Base-by-base conservation (phyloP, 768 basidiomycete genomes). In the Coprinopsis sp. region DNA sequence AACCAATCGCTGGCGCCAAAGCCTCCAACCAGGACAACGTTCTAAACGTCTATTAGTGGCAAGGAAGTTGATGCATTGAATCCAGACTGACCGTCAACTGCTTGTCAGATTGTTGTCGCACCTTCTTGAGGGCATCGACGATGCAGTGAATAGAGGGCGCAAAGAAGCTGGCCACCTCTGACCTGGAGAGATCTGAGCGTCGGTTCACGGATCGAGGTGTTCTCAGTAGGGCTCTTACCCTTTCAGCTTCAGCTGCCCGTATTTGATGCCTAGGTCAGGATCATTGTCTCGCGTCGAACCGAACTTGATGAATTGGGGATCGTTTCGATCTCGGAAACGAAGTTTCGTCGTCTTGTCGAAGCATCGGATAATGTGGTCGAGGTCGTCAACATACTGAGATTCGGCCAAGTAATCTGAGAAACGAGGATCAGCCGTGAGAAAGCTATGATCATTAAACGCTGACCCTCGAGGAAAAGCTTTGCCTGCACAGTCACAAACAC, bases 1-100 rank as follows among this genome's bases (percentile, higher is more conserved):
- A 79, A 57, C 66, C 72, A 78, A 37, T 76, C 71, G 50, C 71
- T 77, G 1, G 74, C 71, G 18, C 73, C 72, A 54, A 79, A 79
- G 0, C 77, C 78, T 11, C 78, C 78, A 11, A 78, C 76, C 0
- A 80, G 64, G 46, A 71, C 61, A 5, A 71, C 61, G 14, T 61
- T 60, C 71, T 71, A 16, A 16, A 12, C n/a, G 19, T 33, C 16
- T 5, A 3, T 14, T 7, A 19, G 16, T 13, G 10, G 6, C 5
- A 14, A 4, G 13, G 36, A 33, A 29, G 16, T n/a, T n/a, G n/a
- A n/a, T n/a, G n/a, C n/a, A n/a, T n/a, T n/a, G 11, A 12, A 6
- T 13, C 6, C 13, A 4, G 5, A 45, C 54, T 46, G 33, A 58
- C 56, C 3, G 51, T 49, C n/a, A 57, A 47, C 6, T 49, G 42